Percentiles rank a stretch among this genome's conserved stretches.
phyloP scores from a whole-genome alignment of 2,329 filamentous ascomycete genomes.

The Pezicula carpinea region DNA sequence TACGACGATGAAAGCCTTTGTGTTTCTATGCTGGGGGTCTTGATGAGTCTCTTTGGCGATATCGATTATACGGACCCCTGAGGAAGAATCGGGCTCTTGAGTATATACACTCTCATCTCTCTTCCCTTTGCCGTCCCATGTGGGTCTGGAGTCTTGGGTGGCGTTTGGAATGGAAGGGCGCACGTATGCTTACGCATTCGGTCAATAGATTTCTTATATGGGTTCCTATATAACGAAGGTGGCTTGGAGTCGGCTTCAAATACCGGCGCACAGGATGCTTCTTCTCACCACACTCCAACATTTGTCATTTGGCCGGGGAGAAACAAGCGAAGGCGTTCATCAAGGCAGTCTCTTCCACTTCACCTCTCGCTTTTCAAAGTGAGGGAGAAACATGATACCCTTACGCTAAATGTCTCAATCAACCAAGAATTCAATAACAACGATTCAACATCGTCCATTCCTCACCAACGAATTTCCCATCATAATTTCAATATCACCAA shows the following conservation, averaged over 20 bases:
- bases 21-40: constrained; percentile 26
- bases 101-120: constrained; percentile 1
- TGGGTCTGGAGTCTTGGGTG: not conserved
- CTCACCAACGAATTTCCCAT: constrained; percentile 1
- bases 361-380: constrained; percentile 16
- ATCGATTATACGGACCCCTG: constrained; percentile 30
- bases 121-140: constrained; percentile 8
- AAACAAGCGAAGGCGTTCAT: constrained; percentile 11
- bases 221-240: constrained; percentile 16
- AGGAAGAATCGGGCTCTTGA: constrained; percentile 5
- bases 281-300: constrained; percentile 12
- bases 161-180: constrained; percentile 6
- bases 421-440: constrained; percentile 3
- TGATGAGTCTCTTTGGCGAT: constrained; percentile 27
- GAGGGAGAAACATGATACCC: constrained; percentile 16
- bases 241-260: constrained; percentile 1
- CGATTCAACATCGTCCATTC: constrained; percentile 20
- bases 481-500: not conserved
- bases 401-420: constrained; percentile 10
- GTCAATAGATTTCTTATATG: constrained; percentile 20
- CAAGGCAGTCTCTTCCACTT: constrained; percentile 12
- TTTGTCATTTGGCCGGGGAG: constrained; percentile 17
- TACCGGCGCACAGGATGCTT: constrained; percentile 11
- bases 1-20: constrained; percentile 28
- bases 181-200: constrained; percentile 24